Evolutionary conservation across 371 early-diverging fungal species (phyloP).

Genomic region (Rhizopus arrhizus): DNA sequence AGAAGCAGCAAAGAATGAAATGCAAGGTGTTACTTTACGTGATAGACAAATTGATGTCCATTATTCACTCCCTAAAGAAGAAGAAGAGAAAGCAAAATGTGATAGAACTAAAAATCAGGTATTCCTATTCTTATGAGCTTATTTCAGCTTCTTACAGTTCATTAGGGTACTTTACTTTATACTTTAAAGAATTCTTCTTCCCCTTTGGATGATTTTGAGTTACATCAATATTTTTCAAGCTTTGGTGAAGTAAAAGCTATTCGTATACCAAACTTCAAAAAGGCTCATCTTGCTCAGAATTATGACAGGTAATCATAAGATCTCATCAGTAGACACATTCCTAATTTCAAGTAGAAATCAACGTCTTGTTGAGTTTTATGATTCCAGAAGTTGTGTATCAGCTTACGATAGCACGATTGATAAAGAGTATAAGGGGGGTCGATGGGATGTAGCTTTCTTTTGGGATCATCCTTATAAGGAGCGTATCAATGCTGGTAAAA

Average conservation of each 20-base stretch:
- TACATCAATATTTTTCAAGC: slow-evolving; percentile 39
- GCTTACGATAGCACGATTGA: slow-evolving; percentile 46
- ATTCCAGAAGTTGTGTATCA: slow-evolving; percentile 51
- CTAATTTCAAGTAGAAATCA: slow-evolving; percentile 25
- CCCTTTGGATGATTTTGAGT: slow-evolving; percentile 44
- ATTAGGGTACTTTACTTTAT: slow-evolving; percentile 56
- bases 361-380: slow-evolving; percentile 59
- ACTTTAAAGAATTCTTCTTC: slow-evolving; percentile 42
- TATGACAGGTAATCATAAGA: slow-evolving; percentile 17
- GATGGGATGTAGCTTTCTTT: slow-evolving; percentile 51
- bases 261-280: slow-evolving; percentile 44
- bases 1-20: slow-evolving; percentile 45
- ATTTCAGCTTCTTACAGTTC: neutral
- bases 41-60: slow-evolving; percentile 59
- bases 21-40: slow-evolving; percentile 42
- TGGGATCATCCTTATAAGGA: slow-evolving; percentile 60
- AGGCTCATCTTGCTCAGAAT: slow-evolving; percentile 16
- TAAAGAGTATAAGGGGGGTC: slow-evolving; percentile 43
- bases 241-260: slow-evolving; percentile 58
- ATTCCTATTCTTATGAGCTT: neutral
- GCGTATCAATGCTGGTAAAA: slow-evolving; percentile 16
- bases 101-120: slow-evolving; percentile 61
- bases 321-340: neutral
- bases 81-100: slow-evolving; percentile 49
- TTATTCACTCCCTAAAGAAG: slow-evolving; percentile 62